Evolutionary conservation across 257 asterid genomes (phyloP), one percentile per base, ranked within the genome.

Genomic region (Verbascum thapsus): DNA sequence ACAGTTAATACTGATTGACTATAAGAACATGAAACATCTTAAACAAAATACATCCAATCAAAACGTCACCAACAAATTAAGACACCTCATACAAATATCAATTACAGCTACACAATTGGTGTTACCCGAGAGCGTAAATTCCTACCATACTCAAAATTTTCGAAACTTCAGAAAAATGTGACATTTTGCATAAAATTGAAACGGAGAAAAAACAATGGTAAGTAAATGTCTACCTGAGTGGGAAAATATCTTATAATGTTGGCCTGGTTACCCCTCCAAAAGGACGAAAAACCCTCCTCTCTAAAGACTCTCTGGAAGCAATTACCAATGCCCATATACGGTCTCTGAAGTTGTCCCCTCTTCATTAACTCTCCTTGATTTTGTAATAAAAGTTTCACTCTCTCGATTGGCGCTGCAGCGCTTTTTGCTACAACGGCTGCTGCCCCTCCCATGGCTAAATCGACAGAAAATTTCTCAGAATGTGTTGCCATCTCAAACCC

Each of bases 201-300:
- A 45, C 3, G n/a, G 40, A 61, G 8, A 40, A 42, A 3, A 37
- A 45, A 32, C 39, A 50, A 7, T 34, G n/a, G 16, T 6, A 50
- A 61, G 44, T 63, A 39, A 64, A 73, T 15, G 45, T 17, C 30
- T 64, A 87, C 97, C 97, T 92, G 96, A 58, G 97, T 92, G 9
- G 99, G 97, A 76, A 92, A 87, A 84, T 92, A 90, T 75, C 99
- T 83, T 57, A 92, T 85, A 69, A 89, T 77, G 73, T 92, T 92
- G 73, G 97, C 99, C 74, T 89, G 97, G 72, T 92, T 85, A 62
- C 97, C 99, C 81, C 97, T 85, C 99, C 99, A 94, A 62, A 87
- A 84, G 63, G 97, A 81, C 53, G 78, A 60, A 45, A 77, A 34
- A 0, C 99, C 99, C 69, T 92, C 96, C 71, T 94, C 95, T 66